Evolutionary conservation across 495 filamentous ascomycete genomes (phyloP).

Genomic region (Hypoxylon cercidicola): DNA sequence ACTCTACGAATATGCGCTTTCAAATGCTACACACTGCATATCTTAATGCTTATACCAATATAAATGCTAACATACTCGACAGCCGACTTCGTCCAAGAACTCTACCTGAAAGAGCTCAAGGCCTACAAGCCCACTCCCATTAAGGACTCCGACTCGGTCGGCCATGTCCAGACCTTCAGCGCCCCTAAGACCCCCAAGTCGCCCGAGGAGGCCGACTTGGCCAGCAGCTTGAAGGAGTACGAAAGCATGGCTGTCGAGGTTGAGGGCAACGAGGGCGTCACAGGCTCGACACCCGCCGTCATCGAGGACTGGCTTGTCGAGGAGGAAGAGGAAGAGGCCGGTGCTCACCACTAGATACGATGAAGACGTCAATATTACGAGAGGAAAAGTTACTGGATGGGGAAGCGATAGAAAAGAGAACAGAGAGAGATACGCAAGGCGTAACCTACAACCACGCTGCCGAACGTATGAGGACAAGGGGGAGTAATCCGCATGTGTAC

Average conservation of each 20-base stretch:
- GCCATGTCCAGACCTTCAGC: constrained; percentile 89
- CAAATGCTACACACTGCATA: no score
- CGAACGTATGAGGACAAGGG: constrained; percentile 7
- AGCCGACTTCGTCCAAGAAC: constrained; percentile 96
- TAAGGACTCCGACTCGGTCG: constrained; percentile 88
- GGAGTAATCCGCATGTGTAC: constrained; percentile 32
- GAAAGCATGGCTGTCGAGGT: constrained; percentile 92
- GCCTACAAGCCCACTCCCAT: constrained; percentile 86
- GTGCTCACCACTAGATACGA: constrained; percentile 49
- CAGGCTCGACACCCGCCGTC: constrained; percentile 48
- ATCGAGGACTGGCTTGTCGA: constrained; percentile 62
- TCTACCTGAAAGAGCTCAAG: constrained; percentile 95
- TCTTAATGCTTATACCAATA: constrained; percentile 35
- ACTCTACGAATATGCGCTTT: no score
- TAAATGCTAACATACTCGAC: constrained; percentile 17
- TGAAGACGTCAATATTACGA: not conserved
- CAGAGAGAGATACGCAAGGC: constrained; percentile 8
- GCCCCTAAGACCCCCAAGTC: constrained; percentile 81
- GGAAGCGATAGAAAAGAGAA: not conserved
- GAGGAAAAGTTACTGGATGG: constrained; percentile 2
- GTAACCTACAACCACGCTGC: constrained; percentile 12
- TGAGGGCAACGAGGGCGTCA: constrained; percentile 76
- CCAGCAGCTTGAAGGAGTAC: constrained; percentile 90
- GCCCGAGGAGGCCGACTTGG: constrained; percentile 92
- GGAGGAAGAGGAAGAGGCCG: constrained; percentile 57